A percentile compares a stretch with the other conserved stretches of the same genome.
phyloP scores from a whole-genome alignment of 1,284 basidiomycete genomes.

The Chiua sp. region DNA sequence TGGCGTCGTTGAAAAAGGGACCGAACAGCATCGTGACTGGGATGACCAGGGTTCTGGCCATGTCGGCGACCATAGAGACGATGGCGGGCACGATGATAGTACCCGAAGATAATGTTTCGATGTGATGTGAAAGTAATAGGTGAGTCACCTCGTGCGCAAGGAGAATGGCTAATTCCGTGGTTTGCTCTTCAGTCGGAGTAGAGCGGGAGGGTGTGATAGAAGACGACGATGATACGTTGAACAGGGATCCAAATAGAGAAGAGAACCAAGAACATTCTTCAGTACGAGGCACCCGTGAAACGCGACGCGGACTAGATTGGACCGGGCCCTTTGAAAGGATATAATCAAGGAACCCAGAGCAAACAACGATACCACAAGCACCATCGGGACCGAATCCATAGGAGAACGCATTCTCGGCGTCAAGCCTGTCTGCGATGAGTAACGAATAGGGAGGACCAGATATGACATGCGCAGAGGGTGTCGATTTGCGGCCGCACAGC shows the following conservation, averaged over 20 bases:
- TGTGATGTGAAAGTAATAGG: constrained; percentile 85
- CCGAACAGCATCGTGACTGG: constrained; percentile 90
- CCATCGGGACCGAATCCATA: constrained; percentile 92
- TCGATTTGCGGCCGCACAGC: constrained; percentile 46
- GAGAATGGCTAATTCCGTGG: constrained; percentile 82
- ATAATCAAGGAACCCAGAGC: constrained; percentile 86
- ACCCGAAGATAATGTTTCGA: constrained; percentile 85
- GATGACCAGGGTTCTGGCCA: constrained; percentile 79
- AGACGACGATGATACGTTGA: constrained; percentile 39
- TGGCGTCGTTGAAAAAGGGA: constrained; percentile 90
- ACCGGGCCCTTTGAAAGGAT: constrained; percentile 58
- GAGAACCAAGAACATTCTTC: constrained; percentile 52
- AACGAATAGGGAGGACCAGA: constrained; percentile 88
- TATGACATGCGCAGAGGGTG: constrained; percentile 58
- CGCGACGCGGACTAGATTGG: constrained; percentile 24
- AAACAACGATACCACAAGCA: constrained; percentile 89
- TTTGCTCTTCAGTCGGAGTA: constrained; percentile 80
- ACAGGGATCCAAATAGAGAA: constrained; percentile 52
- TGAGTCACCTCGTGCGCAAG: constrained; percentile 91
- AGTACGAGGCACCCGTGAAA: constrained; percentile 12
- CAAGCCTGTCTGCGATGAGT: constrained; percentile 81
- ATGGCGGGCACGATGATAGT: constrained; percentile 84
- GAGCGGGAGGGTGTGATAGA: constrained; percentile 39
- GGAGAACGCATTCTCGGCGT: constrained; percentile 84
- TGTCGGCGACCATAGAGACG: constrained; percentile 76